Evolutionary conservation across 1,284 basidiomycete species (phyloP).

Genomic region (Coniferiporia weirii): DNA sequence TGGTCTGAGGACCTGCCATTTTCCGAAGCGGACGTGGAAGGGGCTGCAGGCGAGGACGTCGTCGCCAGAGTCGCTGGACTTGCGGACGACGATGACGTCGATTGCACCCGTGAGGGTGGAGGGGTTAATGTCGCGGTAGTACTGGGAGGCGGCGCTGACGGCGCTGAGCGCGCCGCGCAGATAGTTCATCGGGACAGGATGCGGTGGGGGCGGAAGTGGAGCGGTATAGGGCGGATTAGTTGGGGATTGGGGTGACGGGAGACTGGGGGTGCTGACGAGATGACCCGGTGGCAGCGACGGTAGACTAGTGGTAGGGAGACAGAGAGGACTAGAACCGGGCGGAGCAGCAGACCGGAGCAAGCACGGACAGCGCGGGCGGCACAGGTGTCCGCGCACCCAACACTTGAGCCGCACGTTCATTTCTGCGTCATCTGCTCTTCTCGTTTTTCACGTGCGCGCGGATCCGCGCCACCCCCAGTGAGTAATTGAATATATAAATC

Average conservation of each 20-base stretch:
- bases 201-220: not conserved
- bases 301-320: too few relatives aligned
- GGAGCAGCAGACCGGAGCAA: too few relatives aligned
- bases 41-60: slow-evolving; percentile 87
- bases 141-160: slow-evolving; percentile 76
- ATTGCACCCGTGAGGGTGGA: slow-evolving; percentile 94
- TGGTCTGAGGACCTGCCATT: slow-evolving; percentile 93
- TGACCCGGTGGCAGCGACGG: not conserved
- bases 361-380: too few relatives aligned
- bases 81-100: slow-evolving; percentile 91
- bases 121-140: slow-evolving; percentile 89
- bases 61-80: slow-evolving; percentile 54
- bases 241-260: slow-evolving; percentile 4
- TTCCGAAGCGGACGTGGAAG: slow-evolving; percentile 98
- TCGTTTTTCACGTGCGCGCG: too few relatives aligned
- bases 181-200: slow-evolving; percentile 62
- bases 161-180: slow-evolving; percentile 75
- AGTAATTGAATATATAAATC: too few relatives aligned
- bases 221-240: not conserved
- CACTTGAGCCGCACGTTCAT: too few relatives aligned
- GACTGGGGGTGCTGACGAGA: too few relatives aligned
- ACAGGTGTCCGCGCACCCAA: too few relatives aligned
- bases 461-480: too few relatives aligned
- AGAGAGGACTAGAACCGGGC: too few relatives aligned
- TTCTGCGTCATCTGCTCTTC: too few relatives aligned